Percentiles rank a stretch among this genome's conserved stretches.
These are phyloP conservation scores for Dysphania ambrosioides DNA, from an alignment of 148 eudicot genomes.

Conservation along the genomic window DNA sequence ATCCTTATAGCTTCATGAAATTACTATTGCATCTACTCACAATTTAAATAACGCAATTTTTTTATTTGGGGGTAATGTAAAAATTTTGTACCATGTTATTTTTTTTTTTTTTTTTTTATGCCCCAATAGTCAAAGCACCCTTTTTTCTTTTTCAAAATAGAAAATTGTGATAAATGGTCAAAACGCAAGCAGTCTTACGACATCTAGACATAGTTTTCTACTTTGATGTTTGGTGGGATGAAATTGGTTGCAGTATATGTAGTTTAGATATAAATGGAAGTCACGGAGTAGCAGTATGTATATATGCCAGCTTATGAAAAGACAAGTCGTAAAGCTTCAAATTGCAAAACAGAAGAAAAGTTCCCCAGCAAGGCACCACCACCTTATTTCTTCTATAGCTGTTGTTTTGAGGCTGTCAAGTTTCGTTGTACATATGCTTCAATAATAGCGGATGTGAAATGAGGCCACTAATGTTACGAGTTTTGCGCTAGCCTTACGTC, in stretches of 20 bases:
- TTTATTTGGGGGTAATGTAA: no score
- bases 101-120: no score
- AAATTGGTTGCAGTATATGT: not conserved
- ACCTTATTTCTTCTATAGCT: not conserved
- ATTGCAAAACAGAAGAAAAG: not conserved
- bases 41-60: no score
- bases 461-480: slow-evolving; percentile 8
- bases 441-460: slow-evolving; percentile 1
- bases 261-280: not conserved
- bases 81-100: no score
- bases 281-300: slow-evolving; percentile 2
- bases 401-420: slow-evolving; percentile 5
- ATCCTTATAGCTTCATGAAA: no score
- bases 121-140: no score
- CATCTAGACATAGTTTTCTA: not conserved
- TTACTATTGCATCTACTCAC: no score
- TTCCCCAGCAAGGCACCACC: no score
- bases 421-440: not conserved
- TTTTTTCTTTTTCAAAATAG: no score
- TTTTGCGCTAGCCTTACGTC: not conserved
- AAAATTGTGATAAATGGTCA: no score
- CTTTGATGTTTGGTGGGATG: not conserved
- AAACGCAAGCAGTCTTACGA: not conserved
- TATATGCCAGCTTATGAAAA: not conserved
- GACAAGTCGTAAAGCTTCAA: not conserved